Evolutionary conservation across 805 yeast species (phyloP), one percentile per base, ranked within the genome.

Genomic region (Yamadazyma insecticola): DNA sequence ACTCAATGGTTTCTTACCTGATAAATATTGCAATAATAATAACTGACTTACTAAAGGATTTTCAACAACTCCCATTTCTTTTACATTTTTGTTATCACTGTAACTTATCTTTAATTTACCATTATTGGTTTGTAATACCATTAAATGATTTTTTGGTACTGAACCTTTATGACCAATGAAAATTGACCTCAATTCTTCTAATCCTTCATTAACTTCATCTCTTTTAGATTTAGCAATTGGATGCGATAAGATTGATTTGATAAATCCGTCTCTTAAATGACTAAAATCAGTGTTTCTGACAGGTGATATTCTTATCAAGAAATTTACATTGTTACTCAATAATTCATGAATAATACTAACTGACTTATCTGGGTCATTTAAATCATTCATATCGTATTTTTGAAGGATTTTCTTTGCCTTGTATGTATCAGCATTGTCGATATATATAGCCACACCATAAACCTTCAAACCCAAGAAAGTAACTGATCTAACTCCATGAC

Each of bases 201-300:
- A 56, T 1, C 96, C 96, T 19, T 60, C 60, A 22, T 69, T 60
- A 5, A 65, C 57, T n/a, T 43, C 41, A 10, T 57, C 66, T 7
- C 31, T 25, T 19, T 66, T 47, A n/a, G 49, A 31, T 15, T 59
- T 54, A 31, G 81, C 74, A 37, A 69, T 60, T 2, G 81, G 77
- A 48, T 76, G 76, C 21, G 86, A 81, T 53, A 80, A 65, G 28
- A 86, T 73, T 13, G 95, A 77, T 52, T 89, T 81, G 29, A 87
- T 73, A 39, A 92, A 73, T 0, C 97, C 97, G 51, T 92, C 97
- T 43, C 83, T 74, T 48, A 90, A 59, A 52, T 92, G 97, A 40
- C 78, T 77, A 57, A 83, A 88, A 57, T 90, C 97, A 1, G 97
- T 90, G 54, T 84, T 87, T 51, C 96, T 74, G 12, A 81, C 78